A percentile compares a stretch with the other conserved stretches of the same genome.
Conservation (phyloP, 2,329 filamentous ascomycete genomes). For the Aspergillus glaucus region DNA sequence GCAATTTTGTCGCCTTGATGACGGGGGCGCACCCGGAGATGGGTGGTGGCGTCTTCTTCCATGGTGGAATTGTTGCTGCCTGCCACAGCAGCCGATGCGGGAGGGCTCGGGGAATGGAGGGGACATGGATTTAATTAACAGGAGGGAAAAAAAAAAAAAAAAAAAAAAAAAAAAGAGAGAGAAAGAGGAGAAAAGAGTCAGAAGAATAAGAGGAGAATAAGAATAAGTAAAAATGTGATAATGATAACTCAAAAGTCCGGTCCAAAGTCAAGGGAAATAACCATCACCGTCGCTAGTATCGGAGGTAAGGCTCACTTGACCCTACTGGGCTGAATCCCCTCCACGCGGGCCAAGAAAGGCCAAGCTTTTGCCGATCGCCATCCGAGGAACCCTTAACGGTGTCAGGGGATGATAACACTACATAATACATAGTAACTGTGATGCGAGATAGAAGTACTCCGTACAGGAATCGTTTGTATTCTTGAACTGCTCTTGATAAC, state of each 20-base stretch:
- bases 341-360: slow-evolving; percentile 7
- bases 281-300: background rate
- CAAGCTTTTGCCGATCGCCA: slow-evolving; percentile 4
- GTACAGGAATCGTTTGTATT: too few relatives aligned
- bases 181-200: background rate
- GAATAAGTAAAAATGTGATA: background rate
- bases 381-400: slow-evolving; percentile 1
- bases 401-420: background rate
- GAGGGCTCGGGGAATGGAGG: background rate
- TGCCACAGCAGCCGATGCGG: background rate
- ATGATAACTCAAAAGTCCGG: too few relatives aligned
- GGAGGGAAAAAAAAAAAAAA: background rate
- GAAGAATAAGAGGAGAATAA: background rate
- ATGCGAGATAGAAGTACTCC: too few relatives aligned
- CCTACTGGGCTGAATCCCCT: slow-evolving; percentile 1
- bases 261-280: too few relatives aligned
- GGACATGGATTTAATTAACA: background rate
- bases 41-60: slow-evolving; percentile 6
- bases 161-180: background rate
- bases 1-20: slow-evolving; percentile 29
- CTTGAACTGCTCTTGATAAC: too few relatives aligned
- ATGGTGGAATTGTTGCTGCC: slow-evolving; percentile 6
- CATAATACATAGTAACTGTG: background rate
- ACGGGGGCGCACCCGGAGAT: slow-evolving; percentile 14
- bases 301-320: background rate